Conservation (phyloP, 192 early-diverging fungal species). For the Mortierella hygrophila region DNA sequence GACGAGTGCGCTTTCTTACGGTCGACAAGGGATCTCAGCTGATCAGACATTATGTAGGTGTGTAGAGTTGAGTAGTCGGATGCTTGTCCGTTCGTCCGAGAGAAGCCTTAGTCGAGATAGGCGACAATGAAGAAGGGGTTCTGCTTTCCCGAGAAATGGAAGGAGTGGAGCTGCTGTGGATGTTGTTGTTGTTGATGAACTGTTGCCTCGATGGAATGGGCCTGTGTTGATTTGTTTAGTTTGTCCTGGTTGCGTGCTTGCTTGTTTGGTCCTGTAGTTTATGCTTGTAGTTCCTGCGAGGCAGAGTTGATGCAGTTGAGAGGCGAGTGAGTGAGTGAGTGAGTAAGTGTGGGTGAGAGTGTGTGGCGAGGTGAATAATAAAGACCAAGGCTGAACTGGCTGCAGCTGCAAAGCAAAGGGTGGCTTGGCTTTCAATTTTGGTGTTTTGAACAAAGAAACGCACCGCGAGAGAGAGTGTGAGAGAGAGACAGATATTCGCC, state of each 20-base stretch:
- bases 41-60: conserved; percentile 33
- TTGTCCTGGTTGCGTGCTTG: neutral
- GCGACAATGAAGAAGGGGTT: neutral
- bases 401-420: neutral
- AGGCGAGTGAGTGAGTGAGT: neutral
- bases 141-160: neutral
- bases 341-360: neutral
- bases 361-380: conserved; percentile 1
- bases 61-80: neutral
- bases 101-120: neutral
- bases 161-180: neutral
- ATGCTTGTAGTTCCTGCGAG: neutral
- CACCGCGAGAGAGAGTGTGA: too few relatives aligned
- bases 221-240: neutral
- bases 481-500: neutral
- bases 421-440: conserved; percentile 6
- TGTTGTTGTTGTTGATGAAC: neutral
- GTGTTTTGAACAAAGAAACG: conserved; percentile 1
- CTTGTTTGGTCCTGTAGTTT: neutral
- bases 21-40: conserved; percentile 31
- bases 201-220: neutral
- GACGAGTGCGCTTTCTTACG: conserved; percentile 13
- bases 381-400: neutral
- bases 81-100: neutral
- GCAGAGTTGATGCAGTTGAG: neutral